Base-by-base conservation (phyloP, 139 green algal species). In the Gonium pectorale region DNA sequence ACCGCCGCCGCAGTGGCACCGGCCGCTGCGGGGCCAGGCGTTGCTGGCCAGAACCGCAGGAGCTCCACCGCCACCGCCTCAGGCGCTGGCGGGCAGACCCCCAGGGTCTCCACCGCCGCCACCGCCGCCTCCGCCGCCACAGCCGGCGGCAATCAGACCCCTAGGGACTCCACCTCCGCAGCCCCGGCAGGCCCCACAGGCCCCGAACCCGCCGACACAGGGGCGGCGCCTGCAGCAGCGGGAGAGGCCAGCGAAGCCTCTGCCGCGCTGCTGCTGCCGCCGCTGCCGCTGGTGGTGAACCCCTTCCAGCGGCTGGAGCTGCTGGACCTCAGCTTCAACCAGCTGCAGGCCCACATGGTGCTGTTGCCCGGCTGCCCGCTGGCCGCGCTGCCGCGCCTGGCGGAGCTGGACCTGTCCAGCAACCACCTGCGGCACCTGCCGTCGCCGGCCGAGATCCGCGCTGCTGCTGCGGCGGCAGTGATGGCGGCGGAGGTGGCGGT, bases 321-420 rank as follows among this genome's bases (percentile, higher is more conserved):
- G 0, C 27, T 92, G 41, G 88, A 92, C 78, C 80, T 92, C 22
- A 83, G 46, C 56, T 89, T 86, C 81, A 92, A 92, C 74, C 27
- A 43, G 35, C 68, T 90, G 5, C 41, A 68, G 19, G 21, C 81
- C 15, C 49, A 67, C 43, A 67, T 43, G 35, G 38, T 69, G 19
- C 67, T 86, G 24, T 31, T 79, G 52, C 80, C 67, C 26, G 40
- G 49, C 22, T 73, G 37, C 11, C 79, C 79, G n/a, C 64, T 86
- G 79, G 64, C 79, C 5, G 27, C 13, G 19, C 79, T 85, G 49
- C 79, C 79, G 31, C 44, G 64, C 11, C 64, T 91, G 54, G 29
- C 29, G 2, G 83, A 89, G 44, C 83, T 91, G 11, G 74, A 91
- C 83, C 83, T 91, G 29, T 87, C 73, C 7, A 66, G 69, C 63